A percentile compares a stretch with the other conserved stretches of the same genome.
These are phyloP conservation scores for Castanospermum australe DNA, from an alignment of 306 rosid species.

Conservation along the genomic window DNA sequence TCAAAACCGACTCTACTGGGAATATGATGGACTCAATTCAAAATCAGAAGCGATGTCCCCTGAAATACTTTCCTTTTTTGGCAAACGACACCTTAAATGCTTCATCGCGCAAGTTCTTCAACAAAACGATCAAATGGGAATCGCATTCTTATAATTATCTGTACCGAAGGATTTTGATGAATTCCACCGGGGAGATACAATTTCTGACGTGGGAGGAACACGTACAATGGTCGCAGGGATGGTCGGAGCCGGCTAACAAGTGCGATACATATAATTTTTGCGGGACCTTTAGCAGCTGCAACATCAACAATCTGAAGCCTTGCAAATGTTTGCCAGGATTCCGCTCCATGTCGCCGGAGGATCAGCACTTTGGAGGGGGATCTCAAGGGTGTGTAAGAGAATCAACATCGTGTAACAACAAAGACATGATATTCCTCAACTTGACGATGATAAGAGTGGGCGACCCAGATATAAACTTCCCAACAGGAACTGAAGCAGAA, in stretches of 20 bases:
- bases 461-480: accelerated
- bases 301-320: accelerated
- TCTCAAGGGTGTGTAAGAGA: slow-evolving; percentile 28
- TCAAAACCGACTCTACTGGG: neutral
- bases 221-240: accelerated
- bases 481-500: neutral
- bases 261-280: slow-evolving; percentile 34
- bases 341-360: neutral
- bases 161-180: slow-evolving; percentile 35
- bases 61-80: neutral
- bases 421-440: slow-evolving; percentile 12
- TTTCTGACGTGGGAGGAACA: neutral
- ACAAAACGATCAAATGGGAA: too few species aligned
- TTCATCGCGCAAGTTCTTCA: too few species aligned
- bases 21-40: neutral
- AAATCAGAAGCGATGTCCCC: neutral
- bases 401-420: neutral
- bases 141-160: too few species aligned
- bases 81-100: neutral
- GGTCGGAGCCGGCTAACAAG: neutral
- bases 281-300: slow-evolving; percentile 42
- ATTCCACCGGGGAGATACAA: neutral
- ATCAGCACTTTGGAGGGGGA: neutral
- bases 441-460: slow-evolving; percentile 7
- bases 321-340: slow-evolving; percentile 63